Conservation (phyloP, 2,329 filamentous ascomycete genomes). For the Dothistroma pini region DNA sequence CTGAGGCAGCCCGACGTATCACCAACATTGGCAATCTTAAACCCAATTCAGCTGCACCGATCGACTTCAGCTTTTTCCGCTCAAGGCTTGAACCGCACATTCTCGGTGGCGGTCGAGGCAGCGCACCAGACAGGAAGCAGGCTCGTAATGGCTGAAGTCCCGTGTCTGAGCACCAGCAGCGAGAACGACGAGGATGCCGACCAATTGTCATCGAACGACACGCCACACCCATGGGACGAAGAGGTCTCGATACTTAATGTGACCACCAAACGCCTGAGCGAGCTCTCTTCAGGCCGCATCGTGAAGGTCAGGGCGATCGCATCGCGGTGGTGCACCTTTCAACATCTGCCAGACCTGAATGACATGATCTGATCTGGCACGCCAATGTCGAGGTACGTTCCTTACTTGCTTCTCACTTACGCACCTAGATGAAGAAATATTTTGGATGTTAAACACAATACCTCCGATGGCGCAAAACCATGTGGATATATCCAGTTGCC, state of each 20-base stretch:
- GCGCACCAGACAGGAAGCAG: slow-evolving; percentile 40
- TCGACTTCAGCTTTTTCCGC: slow-evolving; percentile 71
- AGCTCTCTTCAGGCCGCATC: slow-evolving; percentile 45
- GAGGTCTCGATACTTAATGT: slow-evolving; percentile 48
- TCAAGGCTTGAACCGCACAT: slow-evolving; percentile 63
- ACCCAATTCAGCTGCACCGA: slow-evolving; percentile 62
- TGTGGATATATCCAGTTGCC: slow-evolving; percentile 7
- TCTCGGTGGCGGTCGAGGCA: slow-evolving; percentile 61
- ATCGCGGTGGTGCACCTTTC: slow-evolving; percentile 43
- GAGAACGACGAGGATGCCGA: neutral
- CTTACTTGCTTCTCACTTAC: neutral
- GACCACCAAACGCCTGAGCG: slow-evolving; percentile 41
- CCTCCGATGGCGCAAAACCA: slow-evolving; percentile 1
- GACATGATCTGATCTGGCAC: neutral
- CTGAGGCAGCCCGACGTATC: slow-evolving; percentile 10
- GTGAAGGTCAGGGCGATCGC: slow-evolving; percentile 43
- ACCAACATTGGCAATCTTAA: slow-evolving; percentile 61
- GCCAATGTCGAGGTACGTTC: slow-evolving; percentile 10
- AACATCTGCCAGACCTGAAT: slow-evolving; percentile 11
- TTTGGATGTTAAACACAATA: slow-evolving; percentile 1
- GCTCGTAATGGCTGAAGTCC: slow-evolving; percentile 41
- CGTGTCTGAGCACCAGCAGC: neutral
- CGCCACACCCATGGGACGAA: slow-evolving; percentile 42
- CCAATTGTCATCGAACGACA: neutral
- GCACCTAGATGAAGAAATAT: slow-evolving; percentile 3